These are phyloP conservation scores for Silene conica DNA, from an alignment of 148 eudicot genomes.

Conservation along the genomic window DNA sequence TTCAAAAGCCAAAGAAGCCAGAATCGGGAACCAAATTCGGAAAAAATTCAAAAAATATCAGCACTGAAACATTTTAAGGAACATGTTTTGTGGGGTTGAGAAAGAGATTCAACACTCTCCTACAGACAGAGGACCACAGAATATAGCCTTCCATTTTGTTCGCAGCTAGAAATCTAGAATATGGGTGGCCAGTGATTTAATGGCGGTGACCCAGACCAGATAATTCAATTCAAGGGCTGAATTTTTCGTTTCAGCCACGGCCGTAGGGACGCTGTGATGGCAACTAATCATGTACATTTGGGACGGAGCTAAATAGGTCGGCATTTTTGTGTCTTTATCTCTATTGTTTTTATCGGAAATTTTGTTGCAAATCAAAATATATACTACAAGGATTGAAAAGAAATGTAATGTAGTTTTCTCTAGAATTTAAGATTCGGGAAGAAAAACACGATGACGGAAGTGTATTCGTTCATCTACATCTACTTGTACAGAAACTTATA, in stretches of 20 bases:
- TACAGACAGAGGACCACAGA: slow-evolving; percentile 2
- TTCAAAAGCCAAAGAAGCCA: too few relatives aligned
- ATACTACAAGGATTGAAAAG: slow-evolving; percentile 4
- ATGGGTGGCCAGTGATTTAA: slow-evolving; percentile 2
- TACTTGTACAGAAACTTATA: background rate
- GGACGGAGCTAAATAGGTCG: slow-evolving; percentile 17
- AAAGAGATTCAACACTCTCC: background rate
- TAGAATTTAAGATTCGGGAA: too few relatives aligned
- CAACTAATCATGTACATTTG: slow-evolving; percentile 19
- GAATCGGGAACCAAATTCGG: background rate
- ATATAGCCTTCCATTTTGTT: slow-evolving; percentile 8
- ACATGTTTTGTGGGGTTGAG: slow-evolving; percentile 3
- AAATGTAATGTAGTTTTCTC: background rate
- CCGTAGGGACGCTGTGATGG: background rate
- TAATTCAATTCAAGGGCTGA: background rate
- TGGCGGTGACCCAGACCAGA: slow-evolving; percentile 8
- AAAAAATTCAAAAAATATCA: background rate
- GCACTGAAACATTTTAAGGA: background rate
- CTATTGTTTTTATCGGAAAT: background rate
- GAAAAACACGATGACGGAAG: too few relatives aligned
- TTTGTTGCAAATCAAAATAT: slow-evolving; percentile 18
- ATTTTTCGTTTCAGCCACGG: slow-evolving; percentile 14
- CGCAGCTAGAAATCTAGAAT: slow-evolving; percentile 3
- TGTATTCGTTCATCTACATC: too few relatives aligned
- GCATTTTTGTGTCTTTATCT: background rate